Base-by-base conservation (phyloP, 2,329 filamentous ascomycete species). In the Cytospora paraplurivora region DNA sequence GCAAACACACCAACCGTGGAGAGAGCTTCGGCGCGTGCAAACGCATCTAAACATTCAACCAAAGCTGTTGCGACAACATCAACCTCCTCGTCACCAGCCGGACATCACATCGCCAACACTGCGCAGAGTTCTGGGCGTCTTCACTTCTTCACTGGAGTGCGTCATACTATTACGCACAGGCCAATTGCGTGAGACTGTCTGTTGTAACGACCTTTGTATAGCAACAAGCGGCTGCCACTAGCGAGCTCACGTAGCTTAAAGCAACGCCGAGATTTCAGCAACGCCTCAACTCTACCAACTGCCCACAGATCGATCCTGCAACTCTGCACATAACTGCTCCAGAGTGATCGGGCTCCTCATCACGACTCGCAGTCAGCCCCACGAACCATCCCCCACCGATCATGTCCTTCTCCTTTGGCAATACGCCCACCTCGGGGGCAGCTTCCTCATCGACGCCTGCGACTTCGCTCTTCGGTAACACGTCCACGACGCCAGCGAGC, bases 391-490 rank as follows among this genome's bases (percentile, higher is more conserved):
- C 58, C 19, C 63, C 63, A 57, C 65, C 62, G 21, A 63, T 41
- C 44, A 68, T 67, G 56, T 47, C 68, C 15, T 70, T 70, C 62
- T 59, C 58, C 54, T 76, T 76, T 59, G 70, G 70, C 50, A 73
- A 66, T 68, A 71, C 62, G 65, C 70, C 64, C 67, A 69, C 73
- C 72, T 74, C 57, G 70, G 73, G 71, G 27, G 72, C 76, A 69
- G 76, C 78, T 62, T 77, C 76, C 67, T 59, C 75, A n/a, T 74
- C 77, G 15, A 73, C 75, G 49, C 73, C 78, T 11, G 72, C 78
- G 21, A 76, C 80, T 56, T 69, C 75, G 7, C 68, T 82, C 10
- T 82, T 83, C 69, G 79, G 78, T 52, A 59, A 47, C 27, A 54
- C 56, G 21, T 57, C 60, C 60, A 59, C 65, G 12, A 54, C 65